phyloP scores from a whole-genome alignment of 2,329 filamentous ascomycete species.

The Blastomyces parvus region DNA sequence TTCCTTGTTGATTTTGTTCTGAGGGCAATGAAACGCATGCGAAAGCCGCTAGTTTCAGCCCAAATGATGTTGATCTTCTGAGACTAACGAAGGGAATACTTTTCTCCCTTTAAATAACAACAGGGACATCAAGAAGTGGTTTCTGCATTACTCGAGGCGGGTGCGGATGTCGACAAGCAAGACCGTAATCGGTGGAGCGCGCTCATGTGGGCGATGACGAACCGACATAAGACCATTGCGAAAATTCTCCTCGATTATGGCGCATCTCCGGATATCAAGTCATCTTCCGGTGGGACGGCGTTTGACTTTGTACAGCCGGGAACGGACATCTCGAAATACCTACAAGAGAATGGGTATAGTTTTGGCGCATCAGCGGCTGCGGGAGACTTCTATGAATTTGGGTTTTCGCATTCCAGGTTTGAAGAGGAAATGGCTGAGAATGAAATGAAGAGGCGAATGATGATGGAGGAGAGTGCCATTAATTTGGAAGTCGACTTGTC shows the following conservation, averaged over 20 bases:
- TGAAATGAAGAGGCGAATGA: constrained; percentile 77
- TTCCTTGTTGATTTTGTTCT: not conserved
- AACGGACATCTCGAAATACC: constrained; percentile 91
- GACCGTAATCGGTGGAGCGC: constrained; percentile 96
- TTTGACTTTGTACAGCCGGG: constrained; percentile 93
- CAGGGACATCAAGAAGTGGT: constrained; percentile 87
- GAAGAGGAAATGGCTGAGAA: constrained; percentile 97
- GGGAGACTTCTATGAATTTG: constrained; percentile 90
- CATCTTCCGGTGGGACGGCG: constrained; percentile 83
- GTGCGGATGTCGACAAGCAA: constrained; percentile 82
- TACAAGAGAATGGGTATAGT: constrained; percentile 87
- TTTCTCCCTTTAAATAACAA: constrained; percentile 7
- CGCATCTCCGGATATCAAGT: constrained; percentile 91
- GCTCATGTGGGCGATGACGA: constrained; percentile 99
- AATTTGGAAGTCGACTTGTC: constrained; percentile 94
- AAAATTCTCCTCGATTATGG: constrained; percentile 87
- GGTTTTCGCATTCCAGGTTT: constrained; percentile 85
- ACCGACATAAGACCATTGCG: constrained; percentile 89
- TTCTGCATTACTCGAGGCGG: constrained; percentile 69
- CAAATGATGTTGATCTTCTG: not conserved
- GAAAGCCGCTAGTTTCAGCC: not conserved
- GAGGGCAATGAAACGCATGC: not conserved
- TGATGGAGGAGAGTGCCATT: constrained; percentile 99
- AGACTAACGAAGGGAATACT: constrained; percentile 11
- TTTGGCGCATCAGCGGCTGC: constrained; percentile 36